These are phyloP conservation scores for Penicillium expansum DNA, from an alignment of 2,329 filamentous ascomycete species.

Conservation along the genomic window DNA sequence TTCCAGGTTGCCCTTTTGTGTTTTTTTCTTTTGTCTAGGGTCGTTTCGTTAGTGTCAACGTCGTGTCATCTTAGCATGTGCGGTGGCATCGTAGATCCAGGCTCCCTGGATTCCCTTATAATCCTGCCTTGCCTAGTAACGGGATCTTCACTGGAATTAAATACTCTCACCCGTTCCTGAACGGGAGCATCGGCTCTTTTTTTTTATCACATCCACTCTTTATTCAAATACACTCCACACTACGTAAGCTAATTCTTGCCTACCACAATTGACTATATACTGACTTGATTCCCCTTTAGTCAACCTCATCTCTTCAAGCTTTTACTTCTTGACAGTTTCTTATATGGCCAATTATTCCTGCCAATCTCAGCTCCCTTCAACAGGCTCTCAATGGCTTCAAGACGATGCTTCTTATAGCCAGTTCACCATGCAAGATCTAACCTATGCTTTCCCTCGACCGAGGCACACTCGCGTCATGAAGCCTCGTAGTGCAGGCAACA, in stretches of 20 bases:
- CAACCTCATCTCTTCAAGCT: neutral
- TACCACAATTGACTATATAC: conserved; percentile 9
- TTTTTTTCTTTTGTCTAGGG: conserved; percentile 23
- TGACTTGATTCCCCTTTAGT: conserved; percentile 10
- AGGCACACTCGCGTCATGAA: conserved; percentile 60
- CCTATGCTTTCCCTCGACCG: conserved; percentile 48
- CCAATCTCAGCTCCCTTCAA: conserved; percentile 27
- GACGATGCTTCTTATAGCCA: conserved; percentile 23
- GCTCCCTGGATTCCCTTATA: conserved; percentile 30
- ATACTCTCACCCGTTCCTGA: conserved; percentile 13
- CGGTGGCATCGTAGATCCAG: conserved; percentile 37
- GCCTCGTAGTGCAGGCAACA: conserved; percentile 66
- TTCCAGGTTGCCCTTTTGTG: conserved; percentile 14
- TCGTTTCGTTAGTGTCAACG: conserved; percentile 38
- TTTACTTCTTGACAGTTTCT: conserved; percentile 7
- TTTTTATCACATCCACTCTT: conserved; percentile 1
- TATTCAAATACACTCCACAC: neutral
- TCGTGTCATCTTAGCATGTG: conserved; percentile 40
- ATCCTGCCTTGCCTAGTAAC: conserved; percentile 10
- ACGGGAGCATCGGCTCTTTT: conserved; percentile 9
- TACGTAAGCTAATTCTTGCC: conserved; percentile 7
- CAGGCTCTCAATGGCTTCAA: conserved; percentile 29
- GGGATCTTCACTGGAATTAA: conserved; percentile 15
- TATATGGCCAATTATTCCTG: conserved; percentile 34
- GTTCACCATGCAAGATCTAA: conserved; percentile 39